Evolutionary conservation across 1,139 yeast species (phyloP), one percentile per base, ranked within the genome.

Genomic region (Debaryomyces sp.): DNA sequence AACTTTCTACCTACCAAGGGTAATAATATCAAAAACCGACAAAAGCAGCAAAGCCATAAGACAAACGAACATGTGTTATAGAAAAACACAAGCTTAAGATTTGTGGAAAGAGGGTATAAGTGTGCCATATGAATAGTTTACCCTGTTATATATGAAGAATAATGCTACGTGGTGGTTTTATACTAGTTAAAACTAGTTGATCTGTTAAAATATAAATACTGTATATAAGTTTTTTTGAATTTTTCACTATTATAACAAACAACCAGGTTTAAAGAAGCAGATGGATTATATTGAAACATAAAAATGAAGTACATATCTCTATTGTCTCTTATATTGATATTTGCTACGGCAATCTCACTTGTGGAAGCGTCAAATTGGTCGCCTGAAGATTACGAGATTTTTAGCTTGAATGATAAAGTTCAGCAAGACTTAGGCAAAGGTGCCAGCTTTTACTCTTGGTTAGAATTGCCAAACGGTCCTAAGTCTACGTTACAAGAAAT

Each of bases 301-400:
- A 41, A 29, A 21, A 41, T 43, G 46, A 38, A 23, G 17, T 26
- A 42, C 22, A 10, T 33, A 17, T 34, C 40, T 12, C 13, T 36
- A n/a, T 21, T 41, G 24, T 29, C 35, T 17, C 36, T 41, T 22
- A 22, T 41, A 30, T 30, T 41, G 37, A 22, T 51, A 15, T 8
- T 53, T n/a, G 45, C 62, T 15, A 47, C 57, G 13, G 47, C 58
- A 32, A 35, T 61, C 7, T 54, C 63, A 1, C 22, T 57, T 18
- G 63, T 58, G 18, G 48, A 56, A 9, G 73, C 75, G 2, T 53
- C 64, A 2, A 53, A 53, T 32, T 76, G 80, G 80, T 50, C 69
- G 6, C 68, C 84, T 0, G 83, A 82, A 50, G 97, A 92, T 63
- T 77, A 87, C 36, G 97, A 92, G 66, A 85, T 94, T 50, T 91